Percentiles rank a stretch among this genome's conserved stretches.
Evolutionary conservation across 139 green algal species (phyloP).

Genomic region (Chlorella sp.): DNA sequence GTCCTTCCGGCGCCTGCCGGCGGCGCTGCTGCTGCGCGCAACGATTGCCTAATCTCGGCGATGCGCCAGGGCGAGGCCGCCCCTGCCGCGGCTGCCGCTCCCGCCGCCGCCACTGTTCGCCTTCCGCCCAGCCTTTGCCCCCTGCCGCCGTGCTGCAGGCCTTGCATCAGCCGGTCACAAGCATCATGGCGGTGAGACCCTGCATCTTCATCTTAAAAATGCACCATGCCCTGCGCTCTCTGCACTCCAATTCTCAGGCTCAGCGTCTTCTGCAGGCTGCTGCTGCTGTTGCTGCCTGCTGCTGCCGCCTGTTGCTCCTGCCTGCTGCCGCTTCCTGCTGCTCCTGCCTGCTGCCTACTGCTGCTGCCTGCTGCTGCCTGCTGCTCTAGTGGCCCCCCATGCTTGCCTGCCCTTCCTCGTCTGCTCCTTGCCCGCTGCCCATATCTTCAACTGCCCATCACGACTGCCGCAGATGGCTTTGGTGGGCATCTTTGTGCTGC

Average conservation of each 20-base stretch:
- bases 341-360: slow-evolving; percentile 6
- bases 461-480: slow-evolving; percentile 15
- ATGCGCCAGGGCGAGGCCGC: neutral
- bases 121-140: neutral
- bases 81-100: neutral
- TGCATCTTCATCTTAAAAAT: neutral
- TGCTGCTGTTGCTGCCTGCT: neutral
- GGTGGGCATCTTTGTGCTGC: slow-evolving; percentile 47
- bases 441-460: too few relatives aligned
- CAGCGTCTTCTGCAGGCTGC: neutral
- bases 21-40: neutral
- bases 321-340: neutral
- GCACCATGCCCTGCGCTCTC: neutral
- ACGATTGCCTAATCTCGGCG: neutral
- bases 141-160: slow-evolving; percentile 7
- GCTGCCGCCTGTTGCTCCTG: neutral
- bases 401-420: too few relatives aligned
- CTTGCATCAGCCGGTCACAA: slow-evolving; percentile 34
- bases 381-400: neutral
- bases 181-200: neutral
- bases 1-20: neutral
- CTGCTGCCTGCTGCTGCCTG: neutral
- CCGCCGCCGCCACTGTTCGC: neutral
- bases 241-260: neutral
- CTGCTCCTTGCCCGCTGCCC: too few relatives aligned